Evolutionary conservation across 257 asterid species (phyloP), one percentile per base, ranked within the genome.

Genomic region (Voacanga thouarsii): DNA sequence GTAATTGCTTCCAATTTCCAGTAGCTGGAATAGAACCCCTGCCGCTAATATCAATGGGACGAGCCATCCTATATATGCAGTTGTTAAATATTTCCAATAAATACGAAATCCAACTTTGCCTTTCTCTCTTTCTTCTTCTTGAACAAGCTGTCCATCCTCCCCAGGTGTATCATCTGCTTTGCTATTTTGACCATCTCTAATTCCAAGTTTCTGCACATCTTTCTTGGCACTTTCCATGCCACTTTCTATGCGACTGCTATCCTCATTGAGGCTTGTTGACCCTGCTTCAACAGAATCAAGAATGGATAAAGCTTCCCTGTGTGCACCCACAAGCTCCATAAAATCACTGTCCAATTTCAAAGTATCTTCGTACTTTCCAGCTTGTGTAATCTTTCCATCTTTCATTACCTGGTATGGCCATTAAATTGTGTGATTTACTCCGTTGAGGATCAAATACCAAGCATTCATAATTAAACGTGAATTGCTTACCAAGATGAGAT

Each of bases 81-180:
- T 86, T 23, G 89, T 92, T 33, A 94, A 82, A 74, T 92, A 94
- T 57, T 91, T 90, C 97, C 97, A 92, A 82, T 94, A 94, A 67
- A 94, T 90, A 16, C 88, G 79, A 51, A 91, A 57, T 30, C 97
- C 95, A 68, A 91, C 96, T 49, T 79, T 88, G 51, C 99, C 99
- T 80, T 89, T 92, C 86, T 88, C 99, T 80, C 99, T 89, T 85
- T 92, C 99, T 83, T 94, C 98, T 84, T 94, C 98, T 85, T 94
- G 89, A 76, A 94, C 95, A 69, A 94, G 92, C 84, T 92, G 97
- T 49, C 86, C 90, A 77, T 87, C 89, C 26, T 76, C 75, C 68
- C 70, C 89, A 43, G 14, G 87, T 39, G 7, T 47, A 49, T 75
- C 80, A 72, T 86, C 88, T 37, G 57, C 26, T 67, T 83, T 77